Evolutionary conservation across 768 basidiomycete species (phyloP).

Genomic region (Tephrocybe sp.): DNA sequence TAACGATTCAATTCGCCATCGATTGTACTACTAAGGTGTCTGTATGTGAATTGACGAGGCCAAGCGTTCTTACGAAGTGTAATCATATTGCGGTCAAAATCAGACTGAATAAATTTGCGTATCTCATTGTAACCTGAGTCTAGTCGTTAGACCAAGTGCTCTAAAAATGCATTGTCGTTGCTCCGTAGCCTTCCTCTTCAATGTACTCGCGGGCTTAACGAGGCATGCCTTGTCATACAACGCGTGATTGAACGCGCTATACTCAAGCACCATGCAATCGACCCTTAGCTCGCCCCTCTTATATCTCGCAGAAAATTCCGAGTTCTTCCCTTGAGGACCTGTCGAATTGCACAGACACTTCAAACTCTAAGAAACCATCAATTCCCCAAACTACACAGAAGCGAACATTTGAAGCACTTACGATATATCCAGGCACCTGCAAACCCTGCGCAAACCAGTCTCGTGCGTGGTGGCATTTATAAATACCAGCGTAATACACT

Average conservation of each 20-base stretch:
- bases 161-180: background rate
- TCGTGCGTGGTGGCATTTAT: background rate
- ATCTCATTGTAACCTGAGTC: no score
- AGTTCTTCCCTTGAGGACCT: no score
- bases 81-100: no score
- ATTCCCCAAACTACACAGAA: no score
- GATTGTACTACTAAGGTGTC: background rate
- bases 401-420: background rate
- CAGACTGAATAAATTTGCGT: no score
- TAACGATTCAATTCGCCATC: background rate
- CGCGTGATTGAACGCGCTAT: constrained; percentile 14
- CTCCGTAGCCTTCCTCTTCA: background rate
- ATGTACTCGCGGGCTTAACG: background rate
- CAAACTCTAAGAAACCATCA: background rate
- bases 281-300: constrained; percentile 2
- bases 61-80: no score
- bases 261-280: constrained; percentile 19
- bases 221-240: constrained; percentile 7
- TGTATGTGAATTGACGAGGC: background rate
- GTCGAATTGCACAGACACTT: background rate
- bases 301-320: background rate
- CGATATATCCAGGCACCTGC: background rate
- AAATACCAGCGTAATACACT: background rate
- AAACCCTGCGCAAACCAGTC: constrained; percentile 1
- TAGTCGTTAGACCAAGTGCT: no score